Evolutionary conservation across 2,329 filamentous ascomycete species (phyloP), one percentile per base, ranked within the genome.

Genomic region (Coniella vitis): DNA sequence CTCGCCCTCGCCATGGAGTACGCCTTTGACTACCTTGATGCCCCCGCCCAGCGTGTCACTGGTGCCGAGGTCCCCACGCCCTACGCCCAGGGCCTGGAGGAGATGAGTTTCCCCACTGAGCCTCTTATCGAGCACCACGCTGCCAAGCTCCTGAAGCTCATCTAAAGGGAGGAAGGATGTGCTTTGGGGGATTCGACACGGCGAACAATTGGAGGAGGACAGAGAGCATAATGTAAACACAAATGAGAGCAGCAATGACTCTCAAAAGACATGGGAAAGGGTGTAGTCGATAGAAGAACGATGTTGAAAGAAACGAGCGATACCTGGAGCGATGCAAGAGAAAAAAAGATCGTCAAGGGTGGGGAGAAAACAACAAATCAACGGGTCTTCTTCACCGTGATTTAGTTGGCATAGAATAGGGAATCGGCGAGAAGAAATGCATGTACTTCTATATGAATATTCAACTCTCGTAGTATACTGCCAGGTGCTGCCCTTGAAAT

Each of bases 41-140:
- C 90, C 49, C 93, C 93, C 41, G 93, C 90, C 54, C 86, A 91
- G 69, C 85, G 93, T 69, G 83, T 98, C 63, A 97, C 93, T 52
- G 93, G 93, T 67, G 91, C 93, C 57, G 93, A 98, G 69, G 93
- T 98, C 12, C 93, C 93, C 43, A 98, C 93, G 7, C 93, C 93
- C 34, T 97, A 98, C 66, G 91, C 93, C 51, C 77, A 85, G 70
- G 87, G 88, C 67, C 80, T 98, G 51, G 93, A 98, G 79, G 83
- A 93, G 72, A 86, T 98, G 88, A 78, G 78, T 62, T 98, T 98
- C 85, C 93, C 93, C 44, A 87, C 84, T 58, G 89, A 95, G 74
- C 69, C 83, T 57, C 76, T 95, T 61, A 96, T 98, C 64, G 85
- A 88, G 68, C 75, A 86, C 60, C 91, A 93, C 67, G 86, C 86